Conservation (phyloP, 176 grass and related monocot genomes). For the Aechmea fasciata region DNA sequence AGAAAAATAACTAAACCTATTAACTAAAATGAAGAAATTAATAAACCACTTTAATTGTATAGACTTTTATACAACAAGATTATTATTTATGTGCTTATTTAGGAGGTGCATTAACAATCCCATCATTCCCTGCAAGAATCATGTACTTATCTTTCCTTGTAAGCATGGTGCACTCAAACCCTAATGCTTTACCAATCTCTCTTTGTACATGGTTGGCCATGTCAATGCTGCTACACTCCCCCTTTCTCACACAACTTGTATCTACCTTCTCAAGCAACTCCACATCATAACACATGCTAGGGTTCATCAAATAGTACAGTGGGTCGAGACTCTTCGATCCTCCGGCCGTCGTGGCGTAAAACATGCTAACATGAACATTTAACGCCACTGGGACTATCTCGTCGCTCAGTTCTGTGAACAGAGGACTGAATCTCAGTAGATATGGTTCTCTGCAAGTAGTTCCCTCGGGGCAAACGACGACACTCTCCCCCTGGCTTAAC, state of each 20-base stretch:
- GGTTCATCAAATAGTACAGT: conserved; percentile 50
- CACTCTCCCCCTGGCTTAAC: conserved; percentile 14
- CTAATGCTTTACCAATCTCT: conserved; percentile 40
- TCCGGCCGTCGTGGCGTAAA: conserved; percentile 70
- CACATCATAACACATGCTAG: conserved; percentile 36
- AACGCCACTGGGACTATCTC: conserved; percentile 55
- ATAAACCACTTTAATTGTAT: no score
- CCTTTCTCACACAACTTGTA: background rate
- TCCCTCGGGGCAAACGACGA: conserved; percentile 79
- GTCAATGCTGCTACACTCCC: conserved; percentile 8
- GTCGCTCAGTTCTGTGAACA: conserved; percentile 55
- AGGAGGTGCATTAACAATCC: conserved; percentile 21
- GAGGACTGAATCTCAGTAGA: conserved; percentile 71
- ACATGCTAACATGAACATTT: conserved; percentile 39
- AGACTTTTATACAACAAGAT: no score
- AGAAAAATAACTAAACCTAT: no score
- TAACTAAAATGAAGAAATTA: no score
- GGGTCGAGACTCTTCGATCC: conserved; percentile 65
- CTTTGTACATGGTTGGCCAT: conserved; percentile 70
- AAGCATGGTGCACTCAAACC: conserved; percentile 52
- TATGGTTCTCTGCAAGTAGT: conserved; percentile 70
- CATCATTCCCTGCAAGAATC: conserved; percentile 80
- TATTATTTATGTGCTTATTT: no score
- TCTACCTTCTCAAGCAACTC: conserved; percentile 37
- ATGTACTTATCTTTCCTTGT: conserved; percentile 92